Evolutionary conservation across 176 grass and related monocot genomes (phyloP).

Genomic region (Ensete ventricosum): DNA sequence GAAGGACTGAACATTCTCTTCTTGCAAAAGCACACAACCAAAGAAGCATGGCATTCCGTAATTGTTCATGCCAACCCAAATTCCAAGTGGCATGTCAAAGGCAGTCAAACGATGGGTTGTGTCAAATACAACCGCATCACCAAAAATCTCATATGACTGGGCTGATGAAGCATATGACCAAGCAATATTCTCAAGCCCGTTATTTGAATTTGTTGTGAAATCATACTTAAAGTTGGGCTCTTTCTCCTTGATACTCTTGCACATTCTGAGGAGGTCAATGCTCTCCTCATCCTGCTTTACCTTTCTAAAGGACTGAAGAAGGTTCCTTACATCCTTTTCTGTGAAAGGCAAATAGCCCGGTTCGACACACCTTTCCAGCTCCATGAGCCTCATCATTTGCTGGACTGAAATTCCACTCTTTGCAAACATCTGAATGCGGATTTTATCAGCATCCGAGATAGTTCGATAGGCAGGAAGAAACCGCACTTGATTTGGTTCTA

Average conservation of each 20-base stretch:
- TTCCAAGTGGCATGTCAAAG: conserved; percentile 41
- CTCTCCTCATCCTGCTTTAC: conserved; percentile 37
- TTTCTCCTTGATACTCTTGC: conserved; percentile 48
- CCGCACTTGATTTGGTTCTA: conserved; percentile 43
- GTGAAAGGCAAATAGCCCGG: conserved; percentile 56
- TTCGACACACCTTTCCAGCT: conserved; percentile 55
- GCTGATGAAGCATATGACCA: conserved; percentile 57
- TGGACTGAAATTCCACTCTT: conserved; percentile 61
- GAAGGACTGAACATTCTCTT: conserved; percentile 40
- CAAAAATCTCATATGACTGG: conserved; percentile 52
- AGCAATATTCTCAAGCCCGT: conserved; percentile 43
- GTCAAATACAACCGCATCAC: conserved; percentile 60
- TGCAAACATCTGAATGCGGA: conserved; percentile 44
- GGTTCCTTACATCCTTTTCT: conserved; percentile 72
- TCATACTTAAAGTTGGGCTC: conserved; percentile 48
- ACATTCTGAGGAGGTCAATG: conserved; percentile 45
- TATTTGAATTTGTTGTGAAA: conserved; percentile 32
- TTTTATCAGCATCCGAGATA: conserved; percentile 45
- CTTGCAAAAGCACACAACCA: conserved; percentile 33
- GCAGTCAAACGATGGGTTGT: conserved; percentile 37
- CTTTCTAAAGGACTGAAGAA: conserved; percentile 61
- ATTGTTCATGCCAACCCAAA: conserved; percentile 74
- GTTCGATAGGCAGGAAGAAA: conserved; percentile 41
- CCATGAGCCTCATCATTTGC: conserved; percentile 69
- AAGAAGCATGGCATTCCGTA: conserved; percentile 53